Conservation (phyloP, 371 early-diverging fungal genomes). For the Actinomortierella wolfii region DNA sequence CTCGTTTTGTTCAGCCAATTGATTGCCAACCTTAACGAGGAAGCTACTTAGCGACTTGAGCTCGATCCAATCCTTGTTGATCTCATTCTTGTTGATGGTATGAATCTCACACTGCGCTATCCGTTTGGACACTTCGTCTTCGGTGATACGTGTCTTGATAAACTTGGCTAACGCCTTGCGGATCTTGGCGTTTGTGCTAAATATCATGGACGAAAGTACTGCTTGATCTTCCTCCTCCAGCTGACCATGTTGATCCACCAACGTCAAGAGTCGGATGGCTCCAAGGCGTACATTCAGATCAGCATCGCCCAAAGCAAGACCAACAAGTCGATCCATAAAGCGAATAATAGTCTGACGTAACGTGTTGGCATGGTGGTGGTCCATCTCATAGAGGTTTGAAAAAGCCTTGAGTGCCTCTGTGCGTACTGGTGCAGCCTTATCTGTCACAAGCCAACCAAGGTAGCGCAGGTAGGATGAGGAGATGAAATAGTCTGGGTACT, state of each 20-base stretch:
- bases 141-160: constrained; percentile 52
- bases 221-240: constrained; percentile 48
- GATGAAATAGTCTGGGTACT: constrained; percentile 72
- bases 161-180: constrained; percentile 51
- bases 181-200: constrained; percentile 39
- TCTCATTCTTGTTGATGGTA: constrained; percentile 12
- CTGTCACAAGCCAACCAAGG: constrained; percentile 87
- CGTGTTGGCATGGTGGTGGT: constrained; percentile 45
- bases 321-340: constrained; percentile 75
- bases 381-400: constrained; percentile 56
- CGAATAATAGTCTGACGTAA: constrained; percentile 75
- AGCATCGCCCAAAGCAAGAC: constrained; percentile 83
- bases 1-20: constrained; percentile 12
- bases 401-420: constrained; percentile 65
- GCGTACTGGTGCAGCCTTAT: constrained; percentile 70
- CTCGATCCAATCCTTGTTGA: constrained; percentile 62
- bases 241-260: constrained; percentile 51
- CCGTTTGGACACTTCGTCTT: constrained; percentile 50
- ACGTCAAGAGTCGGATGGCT: constrained; percentile 65
- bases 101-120: constrained; percentile 49
- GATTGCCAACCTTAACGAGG: constrained; percentile 51
- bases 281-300: constrained; percentile 68
- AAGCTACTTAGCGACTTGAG: constrained; percentile 63
- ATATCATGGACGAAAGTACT: constrained; percentile 45
- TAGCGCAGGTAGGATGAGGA: constrained; percentile 78